Conservation (phyloP, 225 moss, liverwort and hornwort genomes). For the Neckera pumila region DNA sequence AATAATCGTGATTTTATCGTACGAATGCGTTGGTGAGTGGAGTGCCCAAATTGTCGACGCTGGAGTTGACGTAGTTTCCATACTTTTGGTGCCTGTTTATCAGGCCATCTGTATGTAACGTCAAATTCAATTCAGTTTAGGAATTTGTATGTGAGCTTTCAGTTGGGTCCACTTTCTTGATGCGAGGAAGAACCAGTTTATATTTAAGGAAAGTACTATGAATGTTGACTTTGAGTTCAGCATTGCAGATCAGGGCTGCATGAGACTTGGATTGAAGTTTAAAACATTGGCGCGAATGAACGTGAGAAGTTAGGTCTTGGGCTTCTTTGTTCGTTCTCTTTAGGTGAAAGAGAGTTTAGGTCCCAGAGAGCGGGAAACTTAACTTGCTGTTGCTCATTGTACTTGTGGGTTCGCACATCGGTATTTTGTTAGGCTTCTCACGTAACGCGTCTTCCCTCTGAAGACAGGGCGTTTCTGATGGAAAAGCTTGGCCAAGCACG, state of each 20-base stretch:
- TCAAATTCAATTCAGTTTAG: not conserved
- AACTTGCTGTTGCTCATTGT: not conserved
- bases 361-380: not conserved
- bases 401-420: not conserved
- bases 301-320: not conserved
- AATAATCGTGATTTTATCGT: not conserved
- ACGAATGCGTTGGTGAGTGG: not conserved
- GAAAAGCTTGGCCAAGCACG: not conserved
- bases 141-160: not conserved
- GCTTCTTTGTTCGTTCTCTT: not conserved
- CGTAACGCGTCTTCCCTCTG: not conserved
- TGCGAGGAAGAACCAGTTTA: not conserved
- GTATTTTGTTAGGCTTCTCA: not conserved
- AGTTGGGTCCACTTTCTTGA: not conserved
- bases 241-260: not conserved
- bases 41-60: not conserved
- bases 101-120: not conserved
- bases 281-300: not conserved
- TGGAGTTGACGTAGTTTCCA: not conserved
- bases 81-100: not conserved
- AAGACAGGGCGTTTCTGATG: not conserved
- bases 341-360: not conserved
- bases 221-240: not conserved
- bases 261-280: not conserved
- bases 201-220: not conserved